Conservation (phyloP, 306 rosid species). For the Pachyrhizus erosus region DNA sequence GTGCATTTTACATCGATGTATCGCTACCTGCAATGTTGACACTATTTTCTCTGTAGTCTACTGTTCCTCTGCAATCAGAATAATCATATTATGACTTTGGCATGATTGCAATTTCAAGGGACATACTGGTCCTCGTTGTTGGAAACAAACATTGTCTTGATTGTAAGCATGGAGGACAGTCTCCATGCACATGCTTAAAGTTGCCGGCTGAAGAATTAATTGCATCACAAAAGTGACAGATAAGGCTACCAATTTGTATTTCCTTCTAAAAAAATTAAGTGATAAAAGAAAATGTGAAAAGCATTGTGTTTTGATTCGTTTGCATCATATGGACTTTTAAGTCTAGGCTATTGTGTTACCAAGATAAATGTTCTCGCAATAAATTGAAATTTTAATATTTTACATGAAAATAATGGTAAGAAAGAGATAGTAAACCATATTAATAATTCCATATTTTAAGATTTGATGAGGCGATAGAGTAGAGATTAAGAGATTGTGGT, state of each 20-base stretch:
- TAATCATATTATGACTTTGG: conserved; percentile 33
- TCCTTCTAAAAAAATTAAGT: not conserved
- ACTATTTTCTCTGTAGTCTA: not conserved
- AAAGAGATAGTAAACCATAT: not conserved
- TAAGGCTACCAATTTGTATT: conserved; percentile 4
- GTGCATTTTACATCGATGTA: not conserved
- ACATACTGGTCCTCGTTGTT: conserved; percentile 55
- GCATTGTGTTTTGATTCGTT: conserved; percentile 15
- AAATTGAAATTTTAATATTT: not conserved
- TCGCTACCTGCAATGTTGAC: conserved; percentile 20
- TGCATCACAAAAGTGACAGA: conserved; percentile 38
- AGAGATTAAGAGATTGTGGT: not conserved
- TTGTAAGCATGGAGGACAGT: conserved; percentile 46
- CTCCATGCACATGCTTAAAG: conserved; percentile 41
- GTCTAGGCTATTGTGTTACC: not conserved
- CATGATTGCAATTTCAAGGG: conserved; percentile 29
- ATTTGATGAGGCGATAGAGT: not conserved
- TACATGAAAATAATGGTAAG: not conserved
- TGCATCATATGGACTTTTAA: not conserved
- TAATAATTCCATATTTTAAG: not conserved
- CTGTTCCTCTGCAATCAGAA: not conserved
- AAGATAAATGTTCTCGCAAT: not conserved
- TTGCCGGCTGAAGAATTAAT: conserved; percentile 7
- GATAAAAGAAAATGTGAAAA: not conserved
- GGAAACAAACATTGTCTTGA: conserved; percentile 49